Conservation (phyloP, 768 basidiomycete genomes). For the Mycena galericulata region DNA sequence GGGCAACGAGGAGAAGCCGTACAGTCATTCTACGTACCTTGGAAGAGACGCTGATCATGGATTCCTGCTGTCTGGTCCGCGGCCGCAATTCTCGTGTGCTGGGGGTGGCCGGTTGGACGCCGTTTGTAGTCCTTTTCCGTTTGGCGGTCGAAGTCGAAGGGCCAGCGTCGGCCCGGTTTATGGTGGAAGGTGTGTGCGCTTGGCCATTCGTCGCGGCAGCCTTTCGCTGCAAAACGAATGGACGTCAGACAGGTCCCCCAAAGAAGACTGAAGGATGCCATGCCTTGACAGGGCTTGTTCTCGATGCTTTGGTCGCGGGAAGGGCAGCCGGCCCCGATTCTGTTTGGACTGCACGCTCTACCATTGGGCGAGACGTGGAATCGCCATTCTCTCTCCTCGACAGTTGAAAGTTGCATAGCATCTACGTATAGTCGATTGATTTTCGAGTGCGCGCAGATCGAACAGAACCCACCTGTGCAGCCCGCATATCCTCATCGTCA, state of each 20-base stretch:
- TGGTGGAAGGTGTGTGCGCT: constrained; percentile 37
- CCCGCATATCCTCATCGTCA: constrained; percentile 64
- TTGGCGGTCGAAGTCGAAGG: constrained; percentile 53
- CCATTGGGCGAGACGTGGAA: background rate
- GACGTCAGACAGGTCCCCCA: background rate
- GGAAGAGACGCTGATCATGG: constrained; percentile 53
- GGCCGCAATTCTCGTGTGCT: constrained; percentile 61
- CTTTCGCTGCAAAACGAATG: constrained; percentile 27
- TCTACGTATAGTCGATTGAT: constrained; percentile 42
- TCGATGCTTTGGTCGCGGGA: background rate
- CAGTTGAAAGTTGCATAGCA: constrained; percentile 53
- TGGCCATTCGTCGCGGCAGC: constrained; percentile 33
- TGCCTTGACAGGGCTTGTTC: constrained; percentile 28
- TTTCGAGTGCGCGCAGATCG: background rate
- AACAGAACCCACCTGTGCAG: constrained; percentile 64
- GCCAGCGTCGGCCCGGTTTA: constrained; percentile 38
- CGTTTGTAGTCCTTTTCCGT: constrained; percentile 50
- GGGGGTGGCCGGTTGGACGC: constrained; percentile 38
- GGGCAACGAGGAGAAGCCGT: background rate
- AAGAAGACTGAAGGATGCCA: background rate
- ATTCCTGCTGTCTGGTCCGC: constrained; percentile 55
- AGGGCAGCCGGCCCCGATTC: background rate
- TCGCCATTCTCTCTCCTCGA: constrained; percentile 28
- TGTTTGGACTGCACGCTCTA: constrained; percentile 17
- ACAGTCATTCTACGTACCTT: constrained; percentile 46